Base-by-base conservation (phyloP, 1,284 basidiomycete genomes). In the Trichosporon sp. region DNA sequence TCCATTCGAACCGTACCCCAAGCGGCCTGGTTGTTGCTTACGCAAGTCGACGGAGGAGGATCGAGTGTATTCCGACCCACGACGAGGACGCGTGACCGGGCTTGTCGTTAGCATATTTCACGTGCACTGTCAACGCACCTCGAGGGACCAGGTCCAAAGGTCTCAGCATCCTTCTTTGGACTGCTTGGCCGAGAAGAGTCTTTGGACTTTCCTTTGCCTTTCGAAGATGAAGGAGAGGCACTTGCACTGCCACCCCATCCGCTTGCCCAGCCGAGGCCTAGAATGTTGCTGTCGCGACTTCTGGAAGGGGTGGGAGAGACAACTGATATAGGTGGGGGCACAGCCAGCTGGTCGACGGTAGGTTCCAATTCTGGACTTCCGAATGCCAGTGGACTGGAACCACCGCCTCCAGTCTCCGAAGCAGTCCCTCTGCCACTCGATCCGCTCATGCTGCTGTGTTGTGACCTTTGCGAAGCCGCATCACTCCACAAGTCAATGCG, bases 1-100 rank as follows among this genome's bases (percentile, higher is more conserved):
- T 60, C 62, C 40, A 32, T 27, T 21, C 64, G 65, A 4, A 40
- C 67, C 46, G 61, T 62, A 44, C 1, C 49, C 49, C 2, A n/a
- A 7, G 23, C 60, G 25, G 4, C 60, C 49, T 1, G 71, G 62
- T 3, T 74, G 71, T 65, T 73, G 72, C 62, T 74, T 75, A 14
- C 75, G 72, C 10, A 65, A 25, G 21, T 76, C 77, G 10, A 69
- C 56, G 0, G 70, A 69, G 0, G 70, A 64, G 0, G 76, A 73
- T 59, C 75, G 74, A 14, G 77, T 65, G 60, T 77, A 78, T 34
- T 78, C 77, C 2, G 76, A 77, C 1, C 71, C 70, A 13, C 77
- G 69, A 1, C 77, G 69, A 59, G 71, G 71, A 36, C 75, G 65
- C 1, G 70, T 66, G n/a, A 74, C 49, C 14, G 49, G 49, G 9